Evolutionary conservation across 306 rosid species (phyloP), one percentile per base, ranked within the genome.

Genomic region (Quercus gilva): DNA sequence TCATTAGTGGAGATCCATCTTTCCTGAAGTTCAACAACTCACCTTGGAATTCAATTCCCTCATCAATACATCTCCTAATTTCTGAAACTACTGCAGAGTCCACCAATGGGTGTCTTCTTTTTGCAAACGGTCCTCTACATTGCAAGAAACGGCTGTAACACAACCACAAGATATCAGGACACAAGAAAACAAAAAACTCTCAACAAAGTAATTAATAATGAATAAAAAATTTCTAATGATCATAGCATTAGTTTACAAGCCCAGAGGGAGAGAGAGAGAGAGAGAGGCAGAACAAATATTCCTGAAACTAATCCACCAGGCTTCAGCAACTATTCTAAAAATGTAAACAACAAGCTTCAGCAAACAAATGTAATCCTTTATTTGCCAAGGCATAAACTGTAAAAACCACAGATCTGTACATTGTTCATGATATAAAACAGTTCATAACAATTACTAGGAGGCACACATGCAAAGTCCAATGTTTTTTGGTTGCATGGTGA

Each of bases 1-100:
- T 96, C 98, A 93, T 93, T 89, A 93, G 79, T 65, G 99, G 99
- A 82, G 99, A 86, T 82, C 99, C 99, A 88, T 96, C 99, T 87
- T 96, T 96, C 86, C 93, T 89, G 70, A 96, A 96, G 93, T 96
- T 96, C 88, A 96, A 85, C 78, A 96, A 86, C 86, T 96, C 97
- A 68, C 99, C 99, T 85, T 90, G 97, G 81, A 96, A 96, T 84
- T 96, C 99, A 81, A 88, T 82, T 73, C 99, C 99, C 60, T 96
- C 92, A 7, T 93, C 93, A 2, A 96, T 84, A 76, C 99, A 96
- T 84, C 92, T 89, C 84, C 95, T 91, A 49, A 96, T 96, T 80
- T 96, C 97, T 76, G 94, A 82, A 85, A 96, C 88, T 71, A 96
- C 91, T 5, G 90, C 75, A 11, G 98, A 91, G 82, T 96, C 94